These are phyloP conservation scores for Melocanna baccifera DNA, from an alignment of 176 grass and related monocot species.

Conservation along the genomic window DNA sequence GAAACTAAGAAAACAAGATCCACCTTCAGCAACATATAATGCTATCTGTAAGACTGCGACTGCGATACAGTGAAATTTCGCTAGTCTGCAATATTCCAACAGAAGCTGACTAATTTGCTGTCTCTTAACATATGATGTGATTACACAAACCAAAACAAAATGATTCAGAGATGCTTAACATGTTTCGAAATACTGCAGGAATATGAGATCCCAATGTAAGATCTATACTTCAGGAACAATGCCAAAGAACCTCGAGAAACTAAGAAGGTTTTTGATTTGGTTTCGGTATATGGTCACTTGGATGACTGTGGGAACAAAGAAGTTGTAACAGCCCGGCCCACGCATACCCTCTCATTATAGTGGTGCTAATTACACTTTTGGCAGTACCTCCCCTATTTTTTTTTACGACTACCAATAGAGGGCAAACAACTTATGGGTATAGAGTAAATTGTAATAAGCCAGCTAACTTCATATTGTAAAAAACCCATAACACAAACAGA, in stretches of 20 bases:
- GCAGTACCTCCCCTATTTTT: no score
- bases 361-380: no score
- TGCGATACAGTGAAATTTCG: background rate
- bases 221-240: background rate
- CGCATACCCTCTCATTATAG: no score
- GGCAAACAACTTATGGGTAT: no score
- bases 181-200: background rate
- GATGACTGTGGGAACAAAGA: background rate
- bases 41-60: background rate
- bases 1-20: slow-evolving; percentile 8
- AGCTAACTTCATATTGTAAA: no score
- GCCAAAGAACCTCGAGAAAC: background rate
- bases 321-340: no score
- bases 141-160: background rate
- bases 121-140: background rate
- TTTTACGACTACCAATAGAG: no score
- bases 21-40: background rate
- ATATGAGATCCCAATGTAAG: background rate
- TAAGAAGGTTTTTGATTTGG: background rate
- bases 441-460: no score
- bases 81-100: background rate
- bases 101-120: background rate
- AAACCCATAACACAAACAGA: no score
- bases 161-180: background rate
- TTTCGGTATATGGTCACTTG: background rate